Percentiles rank a stretch among this genome's conserved stretches.
These are phyloP conservation scores for Skeletonema costatum DNA, from an alignment of 108 stramenopile species.

Conservation along the genomic window DNA sequence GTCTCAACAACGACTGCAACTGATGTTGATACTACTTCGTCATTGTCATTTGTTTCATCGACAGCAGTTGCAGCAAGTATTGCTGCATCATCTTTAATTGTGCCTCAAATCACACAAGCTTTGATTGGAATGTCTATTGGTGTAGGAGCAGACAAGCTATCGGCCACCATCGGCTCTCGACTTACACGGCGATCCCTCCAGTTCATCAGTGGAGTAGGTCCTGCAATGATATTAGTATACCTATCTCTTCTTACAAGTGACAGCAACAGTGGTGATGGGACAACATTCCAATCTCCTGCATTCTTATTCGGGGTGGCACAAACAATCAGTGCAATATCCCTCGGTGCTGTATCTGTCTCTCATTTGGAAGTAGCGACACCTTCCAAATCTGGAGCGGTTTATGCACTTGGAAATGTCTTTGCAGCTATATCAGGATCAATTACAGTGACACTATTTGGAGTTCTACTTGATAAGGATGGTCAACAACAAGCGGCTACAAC, in stretches of 20 bases:
- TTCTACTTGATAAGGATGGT: constrained; percentile 10
- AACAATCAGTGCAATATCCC: constrained; percentile 43
- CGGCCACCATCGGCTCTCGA: constrained; percentile 15
- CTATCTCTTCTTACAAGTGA: not conserved
- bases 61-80: constrained; percentile 22
- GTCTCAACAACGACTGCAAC: not conserved
- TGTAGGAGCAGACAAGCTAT: constrained; percentile 27
- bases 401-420: constrained; percentile 44
- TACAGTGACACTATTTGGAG: constrained; percentile 34
- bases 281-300: constrained; percentile 7
- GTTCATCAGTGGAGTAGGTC: constrained; percentile 22
- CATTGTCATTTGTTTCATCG: constrained; percentile 10
- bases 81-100: constrained; percentile 36
- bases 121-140: constrained; percentile 36
- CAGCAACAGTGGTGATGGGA: not conserved
- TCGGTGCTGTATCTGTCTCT: constrained; percentile 42
- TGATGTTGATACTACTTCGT: not conserved
- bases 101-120: constrained; percentile 41
- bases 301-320: constrained; percentile 41
- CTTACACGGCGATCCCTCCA: constrained; percentile 30
- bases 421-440: constrained; percentile 38
- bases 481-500: not conserved
- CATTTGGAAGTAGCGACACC: constrained; percentile 43
- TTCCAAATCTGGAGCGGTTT: constrained; percentile 35
- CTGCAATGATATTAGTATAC: constrained; percentile 29